Evolutionary conservation across 2,329 filamentous ascomycete genomes (phyloP), one percentile per base, ranked within the genome.

Genomic region (Pseudogymnoascus sp.): DNA sequence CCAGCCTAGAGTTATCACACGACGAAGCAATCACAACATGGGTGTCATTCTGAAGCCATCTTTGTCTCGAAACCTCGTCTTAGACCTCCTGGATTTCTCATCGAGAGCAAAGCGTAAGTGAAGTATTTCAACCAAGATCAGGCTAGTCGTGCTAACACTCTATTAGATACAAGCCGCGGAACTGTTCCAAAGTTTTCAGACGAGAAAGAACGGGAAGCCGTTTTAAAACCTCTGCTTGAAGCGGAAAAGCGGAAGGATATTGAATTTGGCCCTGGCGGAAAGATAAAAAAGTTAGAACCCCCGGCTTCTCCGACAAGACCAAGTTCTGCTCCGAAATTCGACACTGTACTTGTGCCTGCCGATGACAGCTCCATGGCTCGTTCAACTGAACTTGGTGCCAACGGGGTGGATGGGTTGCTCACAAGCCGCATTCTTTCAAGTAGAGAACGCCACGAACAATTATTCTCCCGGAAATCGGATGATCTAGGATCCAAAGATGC

Each of bases 21-120:
- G 88, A 26, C 79, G 85, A 26, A 83, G 83, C 35, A 87, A 82
- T 66, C 84, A 85, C 16, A 77, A 76, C 13, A 85, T 87, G 70
- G 83, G 86, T 31, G 84, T 88, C 16, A 71, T 88, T 26, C 82
- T 86, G 66, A 82, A 84, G 69, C 84, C 86, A 4, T 82, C 83
- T 1, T 78, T 79, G 64, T 83, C 0, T 87, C 85, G 85, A 77
- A 81, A 67, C 71, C 82, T 4, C 84, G 85, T 1, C 79, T 86
- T 69, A 79, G 83, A 21, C 62, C 70, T 72, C 67, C 66, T 70
- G 66, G 24, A 31, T 44, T 35, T 37, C 24, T 16, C n/a, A 3
- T 21, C 42, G 24, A 13, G 19, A 61, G 33, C 59, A 31, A 61
- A 61, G 35, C 33, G 59, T 61, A 61, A 26, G 35, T 61, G 7